These are phyloP conservation scores for Boechera retrofracta DNA, from an alignment of 345 rosid species.

Conservation along the genomic window DNA sequence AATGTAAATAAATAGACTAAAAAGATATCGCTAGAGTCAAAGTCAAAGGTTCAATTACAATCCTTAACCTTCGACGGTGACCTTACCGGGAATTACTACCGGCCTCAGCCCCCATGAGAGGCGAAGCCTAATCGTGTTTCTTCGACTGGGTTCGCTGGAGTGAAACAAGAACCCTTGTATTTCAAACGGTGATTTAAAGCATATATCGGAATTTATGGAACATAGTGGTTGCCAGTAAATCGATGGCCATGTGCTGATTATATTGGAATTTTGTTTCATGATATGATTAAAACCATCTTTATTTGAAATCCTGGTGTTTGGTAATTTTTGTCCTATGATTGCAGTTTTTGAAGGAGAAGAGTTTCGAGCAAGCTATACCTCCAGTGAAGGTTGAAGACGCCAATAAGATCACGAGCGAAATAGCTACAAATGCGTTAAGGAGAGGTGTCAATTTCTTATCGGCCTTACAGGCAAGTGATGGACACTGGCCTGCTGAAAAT, in stretches of 20 bases:
- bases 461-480: conserved; percentile 63
- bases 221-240: neutral
- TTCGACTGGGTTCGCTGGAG: neutral
- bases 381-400: conserved; percentile 57
- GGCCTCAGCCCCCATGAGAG: neutral
- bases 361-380: conserved; percentile 55
- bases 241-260: conserved; percentile 11
- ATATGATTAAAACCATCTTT: neutral
- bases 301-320: neutral
- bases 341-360: conserved; percentile 65
- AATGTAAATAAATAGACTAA: neutral
- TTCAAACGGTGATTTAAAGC: neutral
- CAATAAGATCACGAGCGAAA: conserved; percentile 50
- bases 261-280: neutral
- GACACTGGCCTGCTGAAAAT: conserved; percentile 75
- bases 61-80: neutral
- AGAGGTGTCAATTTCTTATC: conserved; percentile 61
- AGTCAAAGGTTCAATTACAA: neutral
- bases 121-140: neutral
- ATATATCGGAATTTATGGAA: neutral
- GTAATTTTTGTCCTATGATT: neutral
- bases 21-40: neutral
- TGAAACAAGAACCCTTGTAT: conserved; percentile 1
- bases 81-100: neutral
- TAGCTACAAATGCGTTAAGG: conserved; percentile 53